A percentile compares a stretch with the other conserved stretches of the same genome.
Conservation (phyloP, 768 basidiomycete species). For the Lyophyllum semitale region DNA sequence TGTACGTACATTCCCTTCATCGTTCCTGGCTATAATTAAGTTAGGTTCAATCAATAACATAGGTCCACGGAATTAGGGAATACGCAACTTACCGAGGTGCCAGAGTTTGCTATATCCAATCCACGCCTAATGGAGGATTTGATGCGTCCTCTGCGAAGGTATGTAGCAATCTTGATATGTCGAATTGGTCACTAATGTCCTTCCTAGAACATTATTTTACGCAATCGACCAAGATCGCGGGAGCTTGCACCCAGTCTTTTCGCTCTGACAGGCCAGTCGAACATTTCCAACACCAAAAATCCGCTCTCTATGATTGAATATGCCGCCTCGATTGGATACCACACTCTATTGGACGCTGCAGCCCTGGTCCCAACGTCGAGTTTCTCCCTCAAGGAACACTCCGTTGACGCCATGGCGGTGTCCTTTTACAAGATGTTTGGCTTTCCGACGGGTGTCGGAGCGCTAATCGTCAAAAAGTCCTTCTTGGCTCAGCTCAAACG, state of each 20-base stretch:
- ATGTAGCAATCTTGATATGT: conserved; percentile 6
- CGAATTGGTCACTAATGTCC: conserved; percentile 25
- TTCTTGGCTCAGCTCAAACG: conserved; percentile 63
- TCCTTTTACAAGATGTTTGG: conserved; percentile 94
- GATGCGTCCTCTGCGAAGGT: conserved; percentile 63
- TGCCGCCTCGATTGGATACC: conserved; percentile 70
- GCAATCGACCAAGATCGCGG: conserved; percentile 46
- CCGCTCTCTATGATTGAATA: conserved; percentile 63
- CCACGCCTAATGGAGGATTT: conserved; percentile 66
- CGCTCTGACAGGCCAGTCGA: conserved; percentile 79
- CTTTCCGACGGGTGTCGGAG: conserved; percentile 83
- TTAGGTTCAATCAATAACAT: neutral
- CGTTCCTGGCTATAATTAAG: neutral
- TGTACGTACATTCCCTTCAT: conserved; percentile 35
- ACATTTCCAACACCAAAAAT: conserved; percentile 76
- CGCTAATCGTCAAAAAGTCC: conserved; percentile 70
- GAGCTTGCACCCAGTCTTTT: conserved; percentile 60
- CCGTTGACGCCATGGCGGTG: conserved; percentile 81
- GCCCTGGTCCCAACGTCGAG: conserved; percentile 74
- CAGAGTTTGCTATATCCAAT: conserved; percentile 62
- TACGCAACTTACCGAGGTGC: conserved; percentile 62
- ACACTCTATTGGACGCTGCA: conserved; percentile 79
- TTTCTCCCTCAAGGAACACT: conserved; percentile 63
- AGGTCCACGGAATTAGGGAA: conserved; percentile 74
- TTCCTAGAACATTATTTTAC: conserved; percentile 55